Conservation (phyloP, 2,329 filamentous ascomycete species). For the Dactylellina parvicollis region DNA sequence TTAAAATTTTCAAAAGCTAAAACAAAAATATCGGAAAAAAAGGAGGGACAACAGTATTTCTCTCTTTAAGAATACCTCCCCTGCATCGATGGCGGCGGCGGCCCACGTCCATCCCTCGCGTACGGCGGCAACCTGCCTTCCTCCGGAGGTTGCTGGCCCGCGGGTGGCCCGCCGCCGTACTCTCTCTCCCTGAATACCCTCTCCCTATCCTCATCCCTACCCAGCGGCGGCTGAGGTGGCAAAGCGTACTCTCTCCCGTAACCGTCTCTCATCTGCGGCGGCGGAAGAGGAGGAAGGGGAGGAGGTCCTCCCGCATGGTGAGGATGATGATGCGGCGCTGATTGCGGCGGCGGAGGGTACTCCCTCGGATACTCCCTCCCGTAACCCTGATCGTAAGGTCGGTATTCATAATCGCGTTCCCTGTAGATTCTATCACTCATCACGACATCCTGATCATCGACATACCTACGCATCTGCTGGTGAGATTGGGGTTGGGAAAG, state of each 20-base stretch:
- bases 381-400: constrained; percentile 42
- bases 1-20: background rate
- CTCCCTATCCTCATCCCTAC: constrained; percentile 37
- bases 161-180: background rate
- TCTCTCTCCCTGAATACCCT: constrained; percentile 39
- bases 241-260: constrained; percentile 42
- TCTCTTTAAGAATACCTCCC: constrained; percentile 38
- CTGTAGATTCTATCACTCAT: constrained; percentile 43
- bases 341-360: constrained; percentile 15
- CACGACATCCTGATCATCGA: constrained; percentile 38
- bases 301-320: constrained; percentile 25
- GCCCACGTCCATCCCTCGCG: constrained; percentile 19
- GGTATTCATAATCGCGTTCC: constrained; percentile 48
- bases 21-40: background rate
- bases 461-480: constrained; percentile 46
- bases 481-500: no score
- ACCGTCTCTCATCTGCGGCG: constrained; percentile 15
- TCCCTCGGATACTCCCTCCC: constrained; percentile 34
- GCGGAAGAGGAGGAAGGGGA: constrained; percentile 7
- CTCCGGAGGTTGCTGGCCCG: background rate
- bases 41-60: background rate
- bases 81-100: constrained; percentile 2
- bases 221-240: background rate
- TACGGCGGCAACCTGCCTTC: constrained; percentile 41
- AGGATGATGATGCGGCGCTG: constrained; percentile 19